Evolutionary conservation across 2,329 filamentous ascomycete genomes (phyloP).

Genomic region (Hymenoscyphus linearis): DNA sequence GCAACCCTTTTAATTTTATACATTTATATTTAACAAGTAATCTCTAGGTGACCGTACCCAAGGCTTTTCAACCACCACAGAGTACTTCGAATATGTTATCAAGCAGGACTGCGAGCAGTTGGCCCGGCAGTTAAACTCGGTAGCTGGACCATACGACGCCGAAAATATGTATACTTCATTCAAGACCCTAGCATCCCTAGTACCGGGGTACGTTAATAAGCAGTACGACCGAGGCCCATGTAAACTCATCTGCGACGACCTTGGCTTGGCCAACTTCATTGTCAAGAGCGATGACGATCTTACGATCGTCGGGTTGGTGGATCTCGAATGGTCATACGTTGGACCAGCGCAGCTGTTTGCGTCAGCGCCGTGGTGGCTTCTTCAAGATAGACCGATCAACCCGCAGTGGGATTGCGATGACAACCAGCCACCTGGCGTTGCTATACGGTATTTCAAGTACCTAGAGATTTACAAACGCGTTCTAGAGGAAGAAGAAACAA

Average conservation of each 20-base stretch:
- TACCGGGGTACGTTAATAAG: neutral
- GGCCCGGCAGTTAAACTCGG: neutral
- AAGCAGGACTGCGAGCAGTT: neutral
- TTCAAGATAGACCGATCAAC: no score
- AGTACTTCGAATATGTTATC: neutral
- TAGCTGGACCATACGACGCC: neutral
- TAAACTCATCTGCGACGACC: conserved; percentile 36
- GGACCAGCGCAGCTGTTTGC: conserved; percentile 35
- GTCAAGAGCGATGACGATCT: conserved; percentile 33
- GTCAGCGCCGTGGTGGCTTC: conserved; percentile 35
- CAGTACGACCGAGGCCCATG: conserved; percentile 30
- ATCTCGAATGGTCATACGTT: conserved; percentile 36
- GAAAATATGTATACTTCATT: neutral
- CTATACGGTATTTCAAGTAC: no score
- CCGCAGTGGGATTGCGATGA: no score
- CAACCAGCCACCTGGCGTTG: no score
- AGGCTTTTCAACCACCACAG: neutral
- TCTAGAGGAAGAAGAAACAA: no score
- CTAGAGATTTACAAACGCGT: no score
- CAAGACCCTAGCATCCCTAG: neutral
- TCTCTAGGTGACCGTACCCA: neutral
- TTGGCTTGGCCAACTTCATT: conserved; percentile 35
- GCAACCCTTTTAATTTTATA: no score
- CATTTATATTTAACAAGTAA: neutral
- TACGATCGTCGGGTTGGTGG: conserved; percentile 33